Evolutionary conservation across 2,329 filamentous ascomycete genomes (phyloP), one percentile per base, ranked within the genome.

Genomic region (Fusarium lateritium): DNA sequence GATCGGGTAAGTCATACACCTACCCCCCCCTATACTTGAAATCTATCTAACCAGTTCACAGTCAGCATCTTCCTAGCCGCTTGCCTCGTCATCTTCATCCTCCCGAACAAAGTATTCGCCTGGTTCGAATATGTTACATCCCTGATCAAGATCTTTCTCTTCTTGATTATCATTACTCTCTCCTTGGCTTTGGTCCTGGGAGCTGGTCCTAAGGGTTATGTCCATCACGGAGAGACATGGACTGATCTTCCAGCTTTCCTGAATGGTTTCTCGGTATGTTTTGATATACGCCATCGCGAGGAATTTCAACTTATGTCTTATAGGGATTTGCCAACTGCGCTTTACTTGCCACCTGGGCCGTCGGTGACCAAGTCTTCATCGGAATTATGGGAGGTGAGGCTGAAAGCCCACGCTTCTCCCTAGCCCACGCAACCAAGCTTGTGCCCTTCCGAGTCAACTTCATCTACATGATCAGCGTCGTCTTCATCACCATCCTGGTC

Each of bases 331-430:
- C 69, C 3, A 72, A 63, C 31, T 65, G 57, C 21, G 61, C 63
- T 13, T 49, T 72, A 2, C 50, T 72, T 9, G 69, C 70, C 3
- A 65, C 58, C 21, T 72, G 69, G 68, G 69, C 69, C 6, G 67
- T 72, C 14, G 69, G 69, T 17, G 69, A 72, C 26, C 69, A 71
- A 24, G 67, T 72, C 15, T 72, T 72, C 11, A 71, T 71, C 38
- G 69, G 69, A 22, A 66, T 72, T 38, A 71, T 72, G 65, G 69
- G 59, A 10, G 69, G 69, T 5, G 69, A 72, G 33, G 69, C 68
- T 9, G 54, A 71, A 34, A 60, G 56, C 26, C 67, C 69, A 11
- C 65, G 69, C 14, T 64, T 57, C 42, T 70, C 69, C 4, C 57
- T 72, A 45, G 62, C 55, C 6, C 69, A 72, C 22, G 69, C 69